These are phyloP conservation scores for Chlorencoelia australis DNA, from an alignment of 2,329 filamentous ascomycete genomes.

Conservation along the genomic window DNA sequence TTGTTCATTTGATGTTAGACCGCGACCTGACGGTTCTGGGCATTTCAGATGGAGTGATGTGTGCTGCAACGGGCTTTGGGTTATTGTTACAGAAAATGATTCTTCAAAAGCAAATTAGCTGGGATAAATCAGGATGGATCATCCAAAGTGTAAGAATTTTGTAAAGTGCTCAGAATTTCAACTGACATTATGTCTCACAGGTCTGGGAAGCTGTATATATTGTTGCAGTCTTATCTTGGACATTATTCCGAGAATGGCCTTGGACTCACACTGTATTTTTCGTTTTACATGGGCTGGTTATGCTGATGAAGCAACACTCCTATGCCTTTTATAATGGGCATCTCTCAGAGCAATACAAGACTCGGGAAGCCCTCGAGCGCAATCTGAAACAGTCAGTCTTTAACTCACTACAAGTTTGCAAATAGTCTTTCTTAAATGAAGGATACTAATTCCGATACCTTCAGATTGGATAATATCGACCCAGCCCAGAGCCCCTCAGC, in stretches of 20 bases:
- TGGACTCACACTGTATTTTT: slow-evolving; percentile 78
- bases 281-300: slow-evolving; percentile 61
- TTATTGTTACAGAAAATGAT: slow-evolving; percentile 55
- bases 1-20: slow-evolving; percentile 57
- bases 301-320: slow-evolving; percentile 76
- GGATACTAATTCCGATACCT: too few relatives aligned
- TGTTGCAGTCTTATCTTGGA: slow-evolving; percentile 50
- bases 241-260: slow-evolving; percentile 64
- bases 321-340: slow-evolving; percentile 53
- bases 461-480: slow-evolving; percentile 44
- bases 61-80: slow-evolving; percentile 52
- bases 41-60: slow-evolving; percentile 61
- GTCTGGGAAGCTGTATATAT: slow-evolving; percentile 62
- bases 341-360: slow-evolving; percentile 49
- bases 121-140: slow-evolving; percentile 62
- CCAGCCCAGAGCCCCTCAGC: slow-evolving; percentile 35
- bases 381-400: slow-evolving; percentile 46
- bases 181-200: slow-evolving; percentile 26
- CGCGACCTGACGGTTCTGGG: slow-evolving; percentile 44
- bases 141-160: slow-evolving; percentile 49
- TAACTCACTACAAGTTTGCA: too few relatives aligned
- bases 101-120: slow-evolving; percentile 48
- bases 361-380: slow-evolving; percentile 33
- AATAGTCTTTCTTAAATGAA: too few relatives aligned
- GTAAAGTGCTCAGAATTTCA: not conserved